Percentiles rank a stretch among this genome's conserved stretches.
Conservation (phyloP, 2,329 filamentous ascomycete genomes). For the Beauveria sp. region DNA sequence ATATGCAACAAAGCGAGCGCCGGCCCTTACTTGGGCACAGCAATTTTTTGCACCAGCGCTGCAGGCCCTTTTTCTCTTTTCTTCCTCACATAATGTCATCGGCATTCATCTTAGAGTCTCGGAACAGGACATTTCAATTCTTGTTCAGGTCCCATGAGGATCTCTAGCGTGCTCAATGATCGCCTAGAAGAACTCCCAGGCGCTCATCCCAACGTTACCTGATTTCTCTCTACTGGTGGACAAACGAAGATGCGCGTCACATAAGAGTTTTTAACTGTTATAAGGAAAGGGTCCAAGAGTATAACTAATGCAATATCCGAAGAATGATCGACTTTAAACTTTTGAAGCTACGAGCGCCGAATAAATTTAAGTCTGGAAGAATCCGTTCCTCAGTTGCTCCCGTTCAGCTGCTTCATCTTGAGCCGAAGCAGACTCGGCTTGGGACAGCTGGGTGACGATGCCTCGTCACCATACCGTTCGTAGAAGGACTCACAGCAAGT, state of each 20-base stretch:
- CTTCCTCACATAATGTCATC: constrained; percentile 63
- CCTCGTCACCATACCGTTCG: constrained; percentile 65
- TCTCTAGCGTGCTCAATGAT: constrained; percentile 97
- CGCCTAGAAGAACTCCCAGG: constrained; percentile 69
- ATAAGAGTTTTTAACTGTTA: constrained; percentile 19
- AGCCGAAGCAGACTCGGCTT: constrained; percentile 70
- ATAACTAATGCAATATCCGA: too few relatives aligned
- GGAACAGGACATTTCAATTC: constrained; percentile 81
- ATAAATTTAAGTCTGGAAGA: too few relatives aligned
- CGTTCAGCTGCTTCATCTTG: constrained; percentile 72
- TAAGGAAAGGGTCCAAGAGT: not conserved
- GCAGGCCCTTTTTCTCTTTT: constrained; percentile 31
- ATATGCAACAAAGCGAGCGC: constrained; percentile 22
- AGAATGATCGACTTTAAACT: too few relatives aligned
- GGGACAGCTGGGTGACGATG: constrained; percentile 75
- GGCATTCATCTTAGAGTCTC: constrained; percentile 99
- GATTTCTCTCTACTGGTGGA: constrained; percentile 36
- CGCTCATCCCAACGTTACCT: constrained; percentile 67
- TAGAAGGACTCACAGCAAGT: constrained; percentile 92
- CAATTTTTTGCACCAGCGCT: constrained; percentile 18
- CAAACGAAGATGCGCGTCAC: constrained; percentile 38
- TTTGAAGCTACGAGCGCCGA: too few relatives aligned
- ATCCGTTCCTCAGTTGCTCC: constrained; percentile 18
- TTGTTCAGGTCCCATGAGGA: constrained; percentile 78
- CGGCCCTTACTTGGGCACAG: constrained; percentile 10